A percentile compares a stretch with the other conserved stretches of the same genome.
Conservation (phyloP, 1,139 yeast genomes). For the Casaregolazyma lundiana region DNA sequence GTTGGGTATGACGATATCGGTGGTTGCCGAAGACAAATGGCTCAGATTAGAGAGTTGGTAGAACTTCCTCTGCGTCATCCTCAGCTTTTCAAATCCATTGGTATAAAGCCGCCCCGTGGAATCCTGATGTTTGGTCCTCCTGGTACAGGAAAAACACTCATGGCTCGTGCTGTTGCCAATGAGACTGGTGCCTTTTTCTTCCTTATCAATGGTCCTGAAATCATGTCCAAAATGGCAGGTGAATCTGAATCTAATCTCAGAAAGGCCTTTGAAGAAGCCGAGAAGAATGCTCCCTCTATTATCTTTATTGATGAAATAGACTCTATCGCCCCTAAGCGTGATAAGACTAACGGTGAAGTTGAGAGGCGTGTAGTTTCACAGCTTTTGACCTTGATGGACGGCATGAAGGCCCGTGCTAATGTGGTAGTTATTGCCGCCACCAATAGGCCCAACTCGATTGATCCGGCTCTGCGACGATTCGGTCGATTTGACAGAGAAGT, state of each 20-base stretch:
- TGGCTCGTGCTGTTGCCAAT: constrained; percentile 99
- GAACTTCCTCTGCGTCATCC: constrained; percentile 97
- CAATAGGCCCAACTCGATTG: constrained; percentile 96
- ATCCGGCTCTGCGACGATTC: constrained; percentile 96
- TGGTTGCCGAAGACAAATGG: constrained; percentile 98
- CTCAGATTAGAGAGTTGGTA: constrained; percentile 94
- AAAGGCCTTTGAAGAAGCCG: constrained; percentile 99
- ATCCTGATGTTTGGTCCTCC: constrained; percentile 98
- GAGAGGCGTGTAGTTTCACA: constrained; percentile 98
- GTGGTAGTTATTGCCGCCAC: constrained; percentile 95
- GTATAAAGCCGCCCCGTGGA: constrained; percentile 97
- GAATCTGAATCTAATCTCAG: constrained; percentile 96
- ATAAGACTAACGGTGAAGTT: constrained; percentile 98
- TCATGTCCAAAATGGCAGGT: constrained; percentile 99
- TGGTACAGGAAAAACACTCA: constrained; percentile 97
- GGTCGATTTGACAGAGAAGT: constrained; percentile 99
- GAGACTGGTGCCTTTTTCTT: constrained; percentile 99
- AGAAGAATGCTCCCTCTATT: constrained; percentile 95
- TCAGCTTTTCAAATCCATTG: constrained; percentile 91
- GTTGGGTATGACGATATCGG: constrained; percentile 99
- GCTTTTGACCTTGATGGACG: constrained; percentile 95
- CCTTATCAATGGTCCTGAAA: constrained; percentile 98
- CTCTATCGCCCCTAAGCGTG: constrained; percentile 99
- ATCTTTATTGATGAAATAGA: constrained; percentile 98
- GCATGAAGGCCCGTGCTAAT: constrained; percentile 98